Percentiles rank a stretch among this genome's conserved stretches.
Evolutionary conservation across 1,139 yeast species (phyloP).

Genomic region (Tardiomyces blankii): DNA sequence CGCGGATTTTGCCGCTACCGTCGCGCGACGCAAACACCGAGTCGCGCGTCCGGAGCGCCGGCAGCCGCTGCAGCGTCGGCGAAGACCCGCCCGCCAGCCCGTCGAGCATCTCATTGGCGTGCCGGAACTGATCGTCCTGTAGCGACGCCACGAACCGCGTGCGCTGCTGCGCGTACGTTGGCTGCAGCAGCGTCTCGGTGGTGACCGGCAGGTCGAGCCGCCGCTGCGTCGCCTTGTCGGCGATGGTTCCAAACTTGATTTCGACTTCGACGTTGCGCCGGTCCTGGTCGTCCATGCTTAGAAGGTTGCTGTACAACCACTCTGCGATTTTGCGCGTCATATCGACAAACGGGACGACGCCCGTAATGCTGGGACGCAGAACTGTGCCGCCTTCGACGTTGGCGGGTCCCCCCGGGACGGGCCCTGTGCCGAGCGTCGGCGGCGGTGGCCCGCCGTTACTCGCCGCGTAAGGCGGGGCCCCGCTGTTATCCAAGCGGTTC

Average conservation of each 20-base stretch:
- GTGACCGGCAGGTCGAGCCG: constrained; percentile 63
- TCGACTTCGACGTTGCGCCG: constrained; percentile 66
- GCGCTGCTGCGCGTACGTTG: constrained; percentile 40
- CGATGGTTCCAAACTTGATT: constrained; percentile 67
- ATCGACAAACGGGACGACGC: constrained; percentile 72
- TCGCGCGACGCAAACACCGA: constrained; percentile 4
- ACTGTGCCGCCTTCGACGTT: constrained; percentile 6
- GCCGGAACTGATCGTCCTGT: constrained; percentile 55
- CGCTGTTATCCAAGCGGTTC: not conserved
- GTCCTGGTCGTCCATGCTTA: constrained; percentile 48
- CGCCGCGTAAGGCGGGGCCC: not conserved
- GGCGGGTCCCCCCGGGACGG: too few species aligned
- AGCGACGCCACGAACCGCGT: constrained; percentile 62
- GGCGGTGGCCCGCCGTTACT: not conserved
- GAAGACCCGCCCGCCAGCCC: constrained; percentile 24
- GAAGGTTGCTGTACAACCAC: constrained; percentile 79
- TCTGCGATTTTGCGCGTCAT: constrained; percentile 72
- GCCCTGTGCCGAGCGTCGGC: not conserved
- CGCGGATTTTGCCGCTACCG: constrained; percentile 29
- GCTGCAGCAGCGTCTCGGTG: constrained; percentile 59
- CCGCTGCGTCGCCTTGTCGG: constrained; percentile 52
- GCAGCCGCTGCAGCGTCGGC: constrained; percentile 6
- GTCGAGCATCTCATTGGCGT: constrained; percentile 37
- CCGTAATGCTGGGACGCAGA: constrained; percentile 43
- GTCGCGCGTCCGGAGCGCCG: constrained; percentile 9